phyloP scores from a whole-genome alignment of 495 filamentous ascomycete genomes.

The Lasiosphaeria hispida region DNA sequence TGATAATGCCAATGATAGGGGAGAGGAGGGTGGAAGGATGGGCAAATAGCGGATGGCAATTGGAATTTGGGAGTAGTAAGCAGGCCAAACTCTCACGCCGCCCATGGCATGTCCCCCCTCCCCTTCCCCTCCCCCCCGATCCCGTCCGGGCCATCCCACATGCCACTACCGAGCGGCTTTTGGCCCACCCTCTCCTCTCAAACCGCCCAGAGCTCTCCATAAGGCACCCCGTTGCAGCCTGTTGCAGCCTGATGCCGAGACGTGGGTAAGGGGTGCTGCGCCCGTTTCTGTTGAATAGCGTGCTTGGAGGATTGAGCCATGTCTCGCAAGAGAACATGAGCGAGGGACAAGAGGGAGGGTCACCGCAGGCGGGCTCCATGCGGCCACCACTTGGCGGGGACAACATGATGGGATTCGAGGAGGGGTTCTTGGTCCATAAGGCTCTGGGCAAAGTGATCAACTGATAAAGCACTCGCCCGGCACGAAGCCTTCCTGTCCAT shows the following conservation, averaged over 20 bases:
- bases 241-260: not conserved
- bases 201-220: not conserved
- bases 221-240: not conserved
- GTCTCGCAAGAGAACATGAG: not conserved
- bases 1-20: no score
- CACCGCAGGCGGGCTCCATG: constrained; percentile 6
- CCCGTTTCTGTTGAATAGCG: constrained; percentile 5
- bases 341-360: no score
- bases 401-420: no score
- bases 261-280: constrained; percentile 11
- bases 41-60: no score
- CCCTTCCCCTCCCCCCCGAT: no score
- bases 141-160: not conserved
- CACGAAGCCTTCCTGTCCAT: not conserved
- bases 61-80: no score
- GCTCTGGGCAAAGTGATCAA: no score
- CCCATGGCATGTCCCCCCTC: no score
- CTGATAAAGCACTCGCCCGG: not conserved
- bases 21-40: no score
- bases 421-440: no score
- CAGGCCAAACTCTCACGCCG: no score
- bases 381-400: constrained; percentile 8
- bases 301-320: not conserved
- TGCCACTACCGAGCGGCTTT: not conserved
- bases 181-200: no score